Conservation (phyloP, 2,329 filamentous ascomycete genomes). For the Alternaria conjuncta region DNA sequence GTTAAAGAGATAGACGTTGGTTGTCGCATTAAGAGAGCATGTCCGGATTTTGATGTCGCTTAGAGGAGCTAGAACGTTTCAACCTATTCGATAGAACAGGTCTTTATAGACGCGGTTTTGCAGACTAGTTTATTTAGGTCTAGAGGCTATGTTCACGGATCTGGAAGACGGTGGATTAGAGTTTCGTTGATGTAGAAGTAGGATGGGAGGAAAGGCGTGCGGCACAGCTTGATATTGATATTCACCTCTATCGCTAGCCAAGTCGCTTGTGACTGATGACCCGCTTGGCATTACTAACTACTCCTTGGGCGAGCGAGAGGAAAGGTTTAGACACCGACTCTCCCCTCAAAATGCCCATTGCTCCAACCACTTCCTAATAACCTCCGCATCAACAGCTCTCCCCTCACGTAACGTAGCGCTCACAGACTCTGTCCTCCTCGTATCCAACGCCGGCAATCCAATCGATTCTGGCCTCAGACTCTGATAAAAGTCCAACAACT, state of each 20-base stretch:
- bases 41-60: slow-evolving; percentile 4
- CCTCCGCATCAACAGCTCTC: neutral
- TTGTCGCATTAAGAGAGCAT: neutral
- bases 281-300: neutral
- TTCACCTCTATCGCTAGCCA: neutral
- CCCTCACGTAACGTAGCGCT: neutral
- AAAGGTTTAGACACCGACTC: neutral
- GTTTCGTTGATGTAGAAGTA: too few species aligned
- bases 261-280: neutral
- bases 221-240: neutral
- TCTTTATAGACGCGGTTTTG: neutral
- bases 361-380: neutral
- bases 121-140: neutral
- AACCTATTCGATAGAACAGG: slow-evolving; percentile 14
- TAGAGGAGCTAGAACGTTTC: slow-evolving; percentile 6
- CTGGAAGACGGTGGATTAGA: neutral
- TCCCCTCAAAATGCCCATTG: neutral
- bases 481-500: slow-evolving; percentile 2
- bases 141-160: neutral
- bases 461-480: neutral
- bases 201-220: neutral
- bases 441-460: neutral
- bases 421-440: neutral
- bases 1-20: slow-evolving; percentile 1
- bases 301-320: neutral